Evolutionary conservation across 1,139 yeast genomes (phyloP).

Genomic region (Debaryomyces nepalensis): DNA sequence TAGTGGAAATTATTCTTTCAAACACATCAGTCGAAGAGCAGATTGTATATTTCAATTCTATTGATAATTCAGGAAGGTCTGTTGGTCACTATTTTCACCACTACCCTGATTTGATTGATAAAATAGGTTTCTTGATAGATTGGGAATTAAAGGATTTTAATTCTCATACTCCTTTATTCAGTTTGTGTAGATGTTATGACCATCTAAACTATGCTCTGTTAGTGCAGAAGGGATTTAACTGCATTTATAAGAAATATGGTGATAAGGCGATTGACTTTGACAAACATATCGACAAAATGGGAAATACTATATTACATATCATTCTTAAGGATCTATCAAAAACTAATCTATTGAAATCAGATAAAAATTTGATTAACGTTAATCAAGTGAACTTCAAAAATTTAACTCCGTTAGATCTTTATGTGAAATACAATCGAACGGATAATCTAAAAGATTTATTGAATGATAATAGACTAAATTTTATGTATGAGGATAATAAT

Average conservation of each 20-base stretch:
- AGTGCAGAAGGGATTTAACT: slow-evolving; percentile 50
- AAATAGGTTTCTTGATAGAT: slow-evolving; percentile 60
- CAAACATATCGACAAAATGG: slow-evolving; percentile 72
- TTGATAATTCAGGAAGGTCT: slow-evolving; percentile 59
- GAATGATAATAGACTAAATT: slow-evolving; percentile 47
- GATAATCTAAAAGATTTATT: slow-evolving; percentile 59
- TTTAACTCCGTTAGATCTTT: slow-evolving; percentile 72
- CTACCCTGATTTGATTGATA: slow-evolving; percentile 54
- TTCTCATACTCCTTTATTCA: slow-evolving; percentile 80
- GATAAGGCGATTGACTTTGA: slow-evolving; percentile 42
- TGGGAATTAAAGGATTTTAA: slow-evolving; percentile 75
- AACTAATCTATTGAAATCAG: slow-evolving; percentile 38
- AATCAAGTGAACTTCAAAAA: slow-evolving; percentile 65
- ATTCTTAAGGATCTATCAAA: slow-evolving; percentile 51
- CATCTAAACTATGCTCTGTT: slow-evolving; percentile 63
- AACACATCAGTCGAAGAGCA: slow-evolving; percentile 53
- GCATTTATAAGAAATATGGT: slow-evolving; percentile 48
- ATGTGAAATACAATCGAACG: slow-evolving; percentile 68
- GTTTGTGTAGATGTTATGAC: slow-evolving; percentile 81
- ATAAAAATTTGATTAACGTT: slow-evolving; percentile 51
- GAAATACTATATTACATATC: slow-evolving; percentile 79
- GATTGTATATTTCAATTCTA: slow-evolving; percentile 50
- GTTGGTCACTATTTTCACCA: slow-evolving; percentile 79
- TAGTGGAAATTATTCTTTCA: slow-evolving; percentile 51
- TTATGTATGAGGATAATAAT: slow-evolving; percentile 47